Conservation (phyloP, 2,329 filamentous ascomycete species). For the Zasmidium citrigriseum region DNA sequence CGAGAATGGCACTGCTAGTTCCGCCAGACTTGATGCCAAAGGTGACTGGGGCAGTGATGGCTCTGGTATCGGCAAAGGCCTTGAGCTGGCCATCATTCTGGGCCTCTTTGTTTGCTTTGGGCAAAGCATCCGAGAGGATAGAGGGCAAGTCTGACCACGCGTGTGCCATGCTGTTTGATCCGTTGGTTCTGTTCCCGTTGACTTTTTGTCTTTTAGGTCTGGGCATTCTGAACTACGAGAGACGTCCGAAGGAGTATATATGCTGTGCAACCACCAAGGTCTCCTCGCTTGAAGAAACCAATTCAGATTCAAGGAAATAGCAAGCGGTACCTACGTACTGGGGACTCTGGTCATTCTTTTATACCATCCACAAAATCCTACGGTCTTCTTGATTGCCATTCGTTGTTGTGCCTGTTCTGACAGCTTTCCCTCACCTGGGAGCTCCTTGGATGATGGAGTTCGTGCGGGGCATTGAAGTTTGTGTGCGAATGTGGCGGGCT, state of each 20-base stretch:
- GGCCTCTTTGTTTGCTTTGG: conserved; percentile 31
- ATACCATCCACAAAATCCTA: neutral
- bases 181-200: conserved; percentile 5
- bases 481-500: neutral
- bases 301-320: conserved; percentile 12
- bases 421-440: conserved; percentile 8
- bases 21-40: conserved; percentile 37
- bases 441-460: neutral
- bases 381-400: neutral
- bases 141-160: conserved; percentile 33
- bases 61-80: conserved; percentile 34
- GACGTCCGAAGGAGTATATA: conserved; percentile 6
- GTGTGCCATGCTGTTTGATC: conserved; percentile 25
- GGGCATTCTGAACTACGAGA: conserved; percentile 8
- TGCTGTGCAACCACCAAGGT: conserved; percentile 13
- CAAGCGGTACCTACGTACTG: neutral
- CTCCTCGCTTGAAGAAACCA: neutral
- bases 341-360: neutral
- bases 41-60: conserved; percentile 30
- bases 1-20: conserved; percentile 29
- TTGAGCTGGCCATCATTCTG: conserved; percentile 31
- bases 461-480: conserved; percentile 1
- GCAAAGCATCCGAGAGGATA: conserved; percentile 24
- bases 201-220: conserved; percentile 23
- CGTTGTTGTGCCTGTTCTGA: neutral